phyloP scores from a whole-genome alignment of 352 stramenopile genomes.

The Phytophthora lateralis region DNA sequence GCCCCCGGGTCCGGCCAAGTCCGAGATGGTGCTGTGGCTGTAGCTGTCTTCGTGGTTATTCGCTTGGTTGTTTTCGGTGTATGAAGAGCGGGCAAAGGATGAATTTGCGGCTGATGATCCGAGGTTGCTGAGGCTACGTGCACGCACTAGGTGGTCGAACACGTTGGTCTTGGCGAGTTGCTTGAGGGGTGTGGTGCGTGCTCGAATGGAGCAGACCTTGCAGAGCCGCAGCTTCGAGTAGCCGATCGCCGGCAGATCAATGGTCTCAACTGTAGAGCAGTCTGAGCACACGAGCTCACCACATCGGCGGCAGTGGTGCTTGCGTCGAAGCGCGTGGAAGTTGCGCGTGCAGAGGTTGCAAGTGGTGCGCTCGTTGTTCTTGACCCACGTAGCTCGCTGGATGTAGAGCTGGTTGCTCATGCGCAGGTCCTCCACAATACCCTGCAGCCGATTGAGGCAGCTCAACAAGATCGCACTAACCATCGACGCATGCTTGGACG shows the following conservation, averaged over 20 bases:
- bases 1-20: slow-evolving; percentile 7
- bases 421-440: slow-evolving; percentile 75
- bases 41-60: slow-evolving; percentile 31
- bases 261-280: slow-evolving; percentile 72
- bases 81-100: slow-evolving; percentile 57
- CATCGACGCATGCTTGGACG: slow-evolving; percentile 67
- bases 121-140: slow-evolving; percentile 60
- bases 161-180: slow-evolving; percentile 59
- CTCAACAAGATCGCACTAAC: slow-evolving; percentile 58
- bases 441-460: slow-evolving; percentile 58
- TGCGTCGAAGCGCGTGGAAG: slow-evolving; percentile 74
- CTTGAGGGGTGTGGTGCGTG: slow-evolving; percentile 75
- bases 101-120: slow-evolving; percentile 29
- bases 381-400: slow-evolving; percentile 76
- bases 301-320: slow-evolving; percentile 85
- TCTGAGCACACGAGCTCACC: slow-evolving; percentile 84
- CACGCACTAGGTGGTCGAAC: slow-evolving; percentile 68
- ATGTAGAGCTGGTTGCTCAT: slow-evolving; percentile 80
- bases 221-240: slow-evolving; percentile 81
- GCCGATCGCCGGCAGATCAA: slow-evolving; percentile 77
- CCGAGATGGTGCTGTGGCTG: slow-evolving; percentile 32
- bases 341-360: slow-evolving; percentile 83
- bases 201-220: slow-evolving; percentile 80
- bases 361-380: slow-evolving; percentile 69
- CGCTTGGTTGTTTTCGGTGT: slow-evolving; percentile 43